These are phyloP conservation scores for Venturia pyrina DNA, from an alignment of 2,329 filamentous ascomycete genomes.

Conservation along the genomic window DNA sequence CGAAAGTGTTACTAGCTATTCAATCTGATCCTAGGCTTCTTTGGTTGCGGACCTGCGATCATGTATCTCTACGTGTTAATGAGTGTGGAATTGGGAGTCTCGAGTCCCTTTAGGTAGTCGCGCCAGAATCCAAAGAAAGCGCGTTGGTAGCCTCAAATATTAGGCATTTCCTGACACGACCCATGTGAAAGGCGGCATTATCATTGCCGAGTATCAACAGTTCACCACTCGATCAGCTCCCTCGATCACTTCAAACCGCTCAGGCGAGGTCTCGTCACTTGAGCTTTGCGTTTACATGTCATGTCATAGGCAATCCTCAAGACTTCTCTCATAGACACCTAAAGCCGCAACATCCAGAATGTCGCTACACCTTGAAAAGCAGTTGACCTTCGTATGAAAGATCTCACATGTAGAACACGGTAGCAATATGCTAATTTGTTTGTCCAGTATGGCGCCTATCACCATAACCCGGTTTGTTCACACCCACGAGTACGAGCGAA, in stretches of 20 bases:
- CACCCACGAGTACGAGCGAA: background rate
- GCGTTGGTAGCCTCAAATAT: background rate
- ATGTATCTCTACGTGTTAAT: background rate
- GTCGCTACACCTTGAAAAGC: constrained; percentile 67
- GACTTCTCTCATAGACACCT: background rate
- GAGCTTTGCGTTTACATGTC: background rate
- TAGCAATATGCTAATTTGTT: background rate
- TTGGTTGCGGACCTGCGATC: background rate
- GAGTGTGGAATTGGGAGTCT: background rate
- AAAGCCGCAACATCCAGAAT: constrained; percentile 21
- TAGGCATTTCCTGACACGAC: background rate
- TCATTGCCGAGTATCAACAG: background rate
- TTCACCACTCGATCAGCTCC: background rate
- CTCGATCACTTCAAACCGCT: background rate
- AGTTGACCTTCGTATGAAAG: constrained; percentile 65
- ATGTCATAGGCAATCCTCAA: background rate
- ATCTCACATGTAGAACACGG: constrained; percentile 15
- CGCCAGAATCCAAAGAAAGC: background rate
- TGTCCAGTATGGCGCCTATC: constrained; percentile 69
- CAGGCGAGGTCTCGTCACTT: background rate
- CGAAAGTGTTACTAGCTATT: background rate
- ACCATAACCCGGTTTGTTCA: constrained; percentile 55
- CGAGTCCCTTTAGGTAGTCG: background rate
- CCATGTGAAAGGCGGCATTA: background rate
- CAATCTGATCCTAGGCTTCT: background rate